A percentile compares a stretch with the other conserved stretches of the same genome.
Conservation (phyloP, 2,329 filamentous ascomycete genomes). For the Calycina herbarum region DNA sequence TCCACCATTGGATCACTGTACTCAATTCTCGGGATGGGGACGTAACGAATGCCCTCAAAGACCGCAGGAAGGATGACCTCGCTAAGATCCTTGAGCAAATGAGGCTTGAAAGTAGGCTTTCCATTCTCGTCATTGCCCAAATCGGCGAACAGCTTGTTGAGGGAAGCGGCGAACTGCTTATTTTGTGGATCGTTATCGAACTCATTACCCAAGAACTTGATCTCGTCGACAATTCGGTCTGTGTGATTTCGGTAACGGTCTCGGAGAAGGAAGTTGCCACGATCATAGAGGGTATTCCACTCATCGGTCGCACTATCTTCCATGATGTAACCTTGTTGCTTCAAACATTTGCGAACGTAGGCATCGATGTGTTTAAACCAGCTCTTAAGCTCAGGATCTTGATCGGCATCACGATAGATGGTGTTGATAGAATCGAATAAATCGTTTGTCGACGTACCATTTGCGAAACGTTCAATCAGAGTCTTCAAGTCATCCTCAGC, state of each 20-base stretch:
- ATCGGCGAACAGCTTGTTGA: conserved; percentile 85
- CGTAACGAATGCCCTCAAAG: conserved; percentile 83
- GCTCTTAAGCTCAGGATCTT: conserved; percentile 78
- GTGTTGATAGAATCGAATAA: conserved; percentile 81
- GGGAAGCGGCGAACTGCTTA: conserved; percentile 70
- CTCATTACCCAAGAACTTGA: conserved; percentile 85
- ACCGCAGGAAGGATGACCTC: conserved; percentile 81
- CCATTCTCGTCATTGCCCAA: conserved; percentile 86
- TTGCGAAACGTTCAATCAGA: conserved; percentile 92
- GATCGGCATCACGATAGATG: conserved; percentile 84
- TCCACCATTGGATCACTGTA: conserved; percentile 83
- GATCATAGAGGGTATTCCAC: conserved; percentile 83
- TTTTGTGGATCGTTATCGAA: conserved; percentile 90
- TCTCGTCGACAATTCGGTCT: conserved; percentile 81
- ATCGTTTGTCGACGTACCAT: conserved; percentile 85
- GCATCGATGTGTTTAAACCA: conserved; percentile 83
- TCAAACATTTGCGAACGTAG: conserved; percentile 79
- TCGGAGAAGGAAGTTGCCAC: conserved; percentile 81
- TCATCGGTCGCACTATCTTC: conserved; percentile 76
- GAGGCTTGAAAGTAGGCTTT: conserved; percentile 87
- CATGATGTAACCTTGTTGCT: conserved; percentile 89
- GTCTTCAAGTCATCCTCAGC: conserved; percentile 83
- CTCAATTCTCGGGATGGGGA: conserved; percentile 92
- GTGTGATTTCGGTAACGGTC: conserved; percentile 86
- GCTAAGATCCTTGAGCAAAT: conserved; percentile 84